Conservation (phyloP, 2,329 filamentous ascomycete genomes). For the Gliomastix tumulicola region DNA sequence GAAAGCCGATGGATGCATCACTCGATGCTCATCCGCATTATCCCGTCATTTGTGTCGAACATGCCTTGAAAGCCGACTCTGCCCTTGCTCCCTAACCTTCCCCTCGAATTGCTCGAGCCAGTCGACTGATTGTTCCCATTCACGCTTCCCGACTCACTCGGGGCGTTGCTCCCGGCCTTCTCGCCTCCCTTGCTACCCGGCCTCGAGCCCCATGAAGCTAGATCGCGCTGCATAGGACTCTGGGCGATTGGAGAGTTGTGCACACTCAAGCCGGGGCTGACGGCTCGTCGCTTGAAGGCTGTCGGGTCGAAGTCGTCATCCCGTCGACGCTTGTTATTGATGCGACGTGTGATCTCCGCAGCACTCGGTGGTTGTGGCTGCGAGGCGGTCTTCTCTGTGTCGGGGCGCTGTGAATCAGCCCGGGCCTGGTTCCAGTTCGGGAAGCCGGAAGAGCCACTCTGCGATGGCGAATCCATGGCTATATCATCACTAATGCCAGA, state of each 20-base stretch:
- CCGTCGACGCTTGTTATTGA: constrained; percentile 74
- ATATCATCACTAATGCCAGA: constrained; percentile 63
- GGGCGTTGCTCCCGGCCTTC: constrained; percentile 42
- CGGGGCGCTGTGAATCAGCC: constrained; percentile 7
- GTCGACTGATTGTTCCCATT: too few relatives aligned
- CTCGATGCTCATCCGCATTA: constrained; percentile 97
- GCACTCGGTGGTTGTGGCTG: constrained; percentile 45
- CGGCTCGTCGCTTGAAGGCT: constrained; percentile 84
- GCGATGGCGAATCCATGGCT: constrained; percentile 62
- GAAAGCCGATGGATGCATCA: too few relatives aligned
- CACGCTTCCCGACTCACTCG: constrained; percentile 44
- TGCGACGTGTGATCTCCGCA: constrained; percentile 70
- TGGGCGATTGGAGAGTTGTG: constrained; percentile 87
- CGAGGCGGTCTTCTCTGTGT: constrained; percentile 5
- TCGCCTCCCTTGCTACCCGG: constrained; percentile 55
- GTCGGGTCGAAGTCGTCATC: constrained; percentile 87
- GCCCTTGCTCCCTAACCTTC: constrained; percentile 36
- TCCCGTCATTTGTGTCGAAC: constrained; percentile 88
- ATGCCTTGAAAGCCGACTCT: constrained; percentile 83
- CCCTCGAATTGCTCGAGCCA: constrained; percentile 20
- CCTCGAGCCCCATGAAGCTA: constrained; percentile 64
- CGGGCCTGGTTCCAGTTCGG: constrained; percentile 5
- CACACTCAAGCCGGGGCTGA: constrained; percentile 84
- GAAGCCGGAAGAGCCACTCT: constrained; percentile 25
- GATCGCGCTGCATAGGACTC: constrained; percentile 70